A percentile compares a stretch with the other conserved stretches of the same genome.
These are phyloP conservation scores for Prunella vulgaris DNA, from an alignment of 257 asterid species.

Conservation along the genomic window DNA sequence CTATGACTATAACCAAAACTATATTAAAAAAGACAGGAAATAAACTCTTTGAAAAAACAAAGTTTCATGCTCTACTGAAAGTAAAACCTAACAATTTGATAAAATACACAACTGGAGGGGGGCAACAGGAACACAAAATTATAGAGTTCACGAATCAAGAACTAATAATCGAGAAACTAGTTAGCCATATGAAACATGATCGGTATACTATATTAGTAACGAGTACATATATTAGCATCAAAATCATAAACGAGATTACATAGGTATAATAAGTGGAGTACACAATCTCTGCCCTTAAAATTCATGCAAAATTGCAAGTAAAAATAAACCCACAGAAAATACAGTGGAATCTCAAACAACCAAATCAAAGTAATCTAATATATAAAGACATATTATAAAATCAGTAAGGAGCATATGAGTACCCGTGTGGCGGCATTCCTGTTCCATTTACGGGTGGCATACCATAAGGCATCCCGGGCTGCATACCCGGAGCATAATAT, in stretches of 20 bases:
- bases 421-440: slow-evolving; percentile 57
- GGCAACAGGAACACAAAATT: neutral
- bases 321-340: slow-evolving; percentile 31
- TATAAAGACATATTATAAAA: slow-evolving; percentile 4
- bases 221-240: slow-evolving; percentile 18
- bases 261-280: slow-evolving; percentile 19
- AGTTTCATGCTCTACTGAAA: neutral
- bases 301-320: slow-evolving; percentile 39
- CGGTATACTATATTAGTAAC: neutral
- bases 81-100: neutral
- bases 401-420: slow-evolving; percentile 54
- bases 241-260: slow-evolving; percentile 25
- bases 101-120: neutral
- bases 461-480: slow-evolving; percentile 61
- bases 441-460: slow-evolving; percentile 78
- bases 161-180: neutral
- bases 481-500: slow-evolving; percentile 53
- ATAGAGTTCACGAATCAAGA: neutral
- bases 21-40: neutral
- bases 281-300: slow-evolving; percentile 19
- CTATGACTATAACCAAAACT: neutral
- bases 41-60: neutral
- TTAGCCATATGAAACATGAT: neutral
- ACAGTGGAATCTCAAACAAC: slow-evolving; percentile 25
- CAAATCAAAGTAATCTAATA: slow-evolving; percentile 23